Evolutionary conservation across 352 stramenopile genomes (phyloP).

Genomic region (Halophytophthora batemanensis): DNA sequence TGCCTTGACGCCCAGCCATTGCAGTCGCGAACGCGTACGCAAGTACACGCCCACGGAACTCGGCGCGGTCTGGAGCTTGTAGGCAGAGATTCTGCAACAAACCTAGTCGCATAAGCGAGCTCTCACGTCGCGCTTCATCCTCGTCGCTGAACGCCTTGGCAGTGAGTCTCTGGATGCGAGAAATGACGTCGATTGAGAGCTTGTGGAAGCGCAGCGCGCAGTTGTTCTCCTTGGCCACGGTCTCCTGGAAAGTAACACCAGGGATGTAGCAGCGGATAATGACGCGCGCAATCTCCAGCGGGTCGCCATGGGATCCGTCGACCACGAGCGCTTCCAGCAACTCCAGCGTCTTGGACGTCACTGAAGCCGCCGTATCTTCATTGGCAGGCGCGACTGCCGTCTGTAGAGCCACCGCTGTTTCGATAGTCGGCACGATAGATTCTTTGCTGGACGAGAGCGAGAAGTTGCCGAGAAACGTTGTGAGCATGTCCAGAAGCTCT

Average conservation of each 20-base stretch:
- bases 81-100: constrained; percentile 80
- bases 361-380: constrained; percentile 30
- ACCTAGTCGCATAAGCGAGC: constrained; percentile 48
- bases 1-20: constrained; percentile 23
- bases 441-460: constrained; percentile 65
- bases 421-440: constrained; percentile 73
- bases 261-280: constrained; percentile 75
- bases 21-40: constrained; percentile 45
- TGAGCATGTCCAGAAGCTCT: constrained; percentile 59
- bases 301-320: constrained; percentile 48
- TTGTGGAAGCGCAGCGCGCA: constrained; percentile 67
- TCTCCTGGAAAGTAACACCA: constrained; percentile 66
- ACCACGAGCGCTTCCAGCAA: constrained; percentile 48
- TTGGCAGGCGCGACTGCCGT: constrained; percentile 33
- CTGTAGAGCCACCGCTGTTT: constrained; percentile 60
- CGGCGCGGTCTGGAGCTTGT: constrained; percentile 59
- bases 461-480: constrained; percentile 53
- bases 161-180: constrained; percentile 26
- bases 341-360: constrained; percentile 37
- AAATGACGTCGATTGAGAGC: constrained; percentile 50
- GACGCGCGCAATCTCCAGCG: constrained; percentile 46
- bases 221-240: constrained; percentile 43
- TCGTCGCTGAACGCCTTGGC: constrained; percentile 16
- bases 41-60: constrained; percentile 71
- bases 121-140: constrained; percentile 22